These are phyloP conservation scores for Psidium friedrichsthalianum DNA, from an alignment of 345 rosid genomes.

Conservation along the genomic window DNA sequence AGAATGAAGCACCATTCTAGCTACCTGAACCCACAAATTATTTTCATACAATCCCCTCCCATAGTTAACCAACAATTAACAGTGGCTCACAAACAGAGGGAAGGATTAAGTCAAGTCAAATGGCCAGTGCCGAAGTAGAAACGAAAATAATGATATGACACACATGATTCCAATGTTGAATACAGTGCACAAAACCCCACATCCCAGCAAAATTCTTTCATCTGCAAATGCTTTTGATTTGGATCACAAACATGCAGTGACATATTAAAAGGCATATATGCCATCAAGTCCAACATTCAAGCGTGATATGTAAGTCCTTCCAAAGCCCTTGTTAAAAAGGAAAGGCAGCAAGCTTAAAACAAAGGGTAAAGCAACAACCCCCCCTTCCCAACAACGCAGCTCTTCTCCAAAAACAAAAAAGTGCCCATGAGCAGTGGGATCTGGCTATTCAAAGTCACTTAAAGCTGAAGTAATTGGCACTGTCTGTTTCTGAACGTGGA, in stretches of 20 bases:
- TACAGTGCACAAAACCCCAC: not conserved
- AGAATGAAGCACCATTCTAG: not conserved
- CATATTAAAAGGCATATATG: not conserved
- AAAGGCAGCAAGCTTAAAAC: not conserved
- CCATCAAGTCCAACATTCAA: not conserved
- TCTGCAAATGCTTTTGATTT: not conserved
- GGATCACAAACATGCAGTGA: not conserved
- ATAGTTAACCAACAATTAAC: not conserved
- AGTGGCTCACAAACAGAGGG: not conserved
- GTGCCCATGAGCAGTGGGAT: not conserved
- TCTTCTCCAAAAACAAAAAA: not conserved
- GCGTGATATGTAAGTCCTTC: not conserved
- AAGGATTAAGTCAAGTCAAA: not conserved
- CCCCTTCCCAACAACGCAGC: not conserved
- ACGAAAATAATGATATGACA: not conserved
- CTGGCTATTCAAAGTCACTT: not conserved
- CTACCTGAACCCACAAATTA: not conserved
- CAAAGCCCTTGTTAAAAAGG: not conserved
- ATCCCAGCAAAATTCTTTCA: not conserved
- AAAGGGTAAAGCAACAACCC: not conserved
- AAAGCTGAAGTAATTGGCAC: not conserved
- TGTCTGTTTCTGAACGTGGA: not conserved
- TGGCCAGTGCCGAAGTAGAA: not conserved
- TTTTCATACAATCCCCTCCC: not conserved
- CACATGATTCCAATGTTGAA: not conserved